Base-by-base conservation (phyloP, 192 early-diverging fungal genomes). In the Lobosporangium transversale region DNA sequence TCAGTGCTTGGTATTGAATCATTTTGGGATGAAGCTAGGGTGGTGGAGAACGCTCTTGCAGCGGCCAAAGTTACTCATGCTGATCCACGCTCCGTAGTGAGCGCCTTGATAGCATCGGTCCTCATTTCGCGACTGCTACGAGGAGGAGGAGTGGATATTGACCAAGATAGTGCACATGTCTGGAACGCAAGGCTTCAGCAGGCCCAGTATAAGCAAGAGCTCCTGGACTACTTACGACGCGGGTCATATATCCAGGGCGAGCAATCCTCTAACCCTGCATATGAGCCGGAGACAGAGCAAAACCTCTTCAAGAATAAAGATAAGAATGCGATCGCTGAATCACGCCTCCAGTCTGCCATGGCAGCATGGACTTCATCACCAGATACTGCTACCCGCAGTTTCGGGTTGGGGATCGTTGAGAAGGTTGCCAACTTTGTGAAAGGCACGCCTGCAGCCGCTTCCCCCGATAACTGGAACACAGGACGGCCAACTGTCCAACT, bases 21-120 rank as follows among this genome's bases (percentile, higher is more conserved):
- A 14, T 82, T 79, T 57, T 79, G 76, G 76, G 76, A 82, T 47
- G 80, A 82, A 32, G 57, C 55, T n/a, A 58, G 61, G 4, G 81
- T 79, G 0, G 64, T 82, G 14, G 62, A 79, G 54, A 78, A 82
- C 48, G 29, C 81, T 2, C 60, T 79, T 9, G 76, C 70, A 21
- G 81, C 76, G 0, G 78, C 81, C 12, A 82, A 82, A 37, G 70
- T 79, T 12, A 82, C 81, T 11, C 81, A 82, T 33, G 81, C 81
- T 10, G 81, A 82, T 27, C 81, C 81, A 43, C 61, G 81, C 23
- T 79, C 70, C 20, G 54, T 78, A 36, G 32, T 82, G 30, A 66
- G 76, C 21, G 78, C 76, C 30, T 20, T 82, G 4, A 43, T 75
- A 9, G 54, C 63, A 15, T 75, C 76, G 15, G 64, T 66, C 26